These are phyloP conservation scores for Orbilia oligospora DNA, from an alignment of 2,329 filamentous ascomycete species.

Conservation along the genomic window DNA sequence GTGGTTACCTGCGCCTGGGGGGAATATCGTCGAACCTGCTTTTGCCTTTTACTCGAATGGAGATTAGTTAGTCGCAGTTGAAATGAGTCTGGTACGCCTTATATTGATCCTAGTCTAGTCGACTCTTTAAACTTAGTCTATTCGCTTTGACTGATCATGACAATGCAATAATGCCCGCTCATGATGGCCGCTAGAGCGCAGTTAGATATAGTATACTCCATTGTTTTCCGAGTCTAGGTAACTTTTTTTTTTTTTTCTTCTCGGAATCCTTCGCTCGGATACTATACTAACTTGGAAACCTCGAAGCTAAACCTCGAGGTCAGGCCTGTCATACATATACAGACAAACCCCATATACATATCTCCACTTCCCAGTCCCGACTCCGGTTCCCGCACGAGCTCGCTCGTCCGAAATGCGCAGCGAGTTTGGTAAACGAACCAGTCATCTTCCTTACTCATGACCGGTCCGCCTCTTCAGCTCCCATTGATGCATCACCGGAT, in stretches of 20 bases:
- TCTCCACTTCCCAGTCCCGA: conserved; percentile 40
- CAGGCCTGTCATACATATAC: conserved; percentile 19
- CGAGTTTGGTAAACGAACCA: conserved; percentile 30
- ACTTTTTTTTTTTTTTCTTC: too few species aligned
- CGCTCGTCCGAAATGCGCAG: conserved; percentile 50
- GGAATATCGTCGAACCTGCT: too few species aligned
- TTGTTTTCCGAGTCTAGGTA: conserved; percentile 14
- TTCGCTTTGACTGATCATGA: background rate
- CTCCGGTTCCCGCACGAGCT: conserved; percentile 45
- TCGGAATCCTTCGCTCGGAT: conserved; percentile 28
- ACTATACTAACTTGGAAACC: background rate
- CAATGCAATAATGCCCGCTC: too few species aligned
- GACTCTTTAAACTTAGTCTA: background rate
- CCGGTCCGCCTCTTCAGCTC: background rate
- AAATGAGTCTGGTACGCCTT: conserved; percentile 23
- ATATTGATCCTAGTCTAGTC: conserved; percentile 41
- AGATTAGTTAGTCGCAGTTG: conserved; percentile 14
- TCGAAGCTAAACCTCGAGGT: background rate
- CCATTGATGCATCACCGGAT: too few species aligned
- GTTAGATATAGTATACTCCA: background rate
- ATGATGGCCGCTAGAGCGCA: background rate
- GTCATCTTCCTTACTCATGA: conserved; percentile 38
- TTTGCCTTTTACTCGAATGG: conserved; percentile 31
- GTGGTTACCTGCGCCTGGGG: too few species aligned
- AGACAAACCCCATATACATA: too few species aligned